Base-by-base conservation (phyloP, 2,329 filamentous ascomycete genomes). In the Lachnellula arida region DNA sequence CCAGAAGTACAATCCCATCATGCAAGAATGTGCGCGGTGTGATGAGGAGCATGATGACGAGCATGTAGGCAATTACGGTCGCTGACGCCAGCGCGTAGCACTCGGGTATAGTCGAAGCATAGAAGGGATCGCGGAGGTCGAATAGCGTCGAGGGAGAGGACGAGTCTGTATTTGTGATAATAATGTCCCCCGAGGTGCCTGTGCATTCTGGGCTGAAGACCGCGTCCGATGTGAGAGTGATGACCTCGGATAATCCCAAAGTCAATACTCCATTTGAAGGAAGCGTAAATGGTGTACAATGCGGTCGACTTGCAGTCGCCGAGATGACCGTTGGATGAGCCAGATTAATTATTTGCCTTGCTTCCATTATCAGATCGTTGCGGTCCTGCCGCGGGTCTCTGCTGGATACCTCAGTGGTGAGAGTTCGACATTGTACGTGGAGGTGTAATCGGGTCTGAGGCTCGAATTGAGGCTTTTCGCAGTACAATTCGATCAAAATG, bases 21-120 rank as follows among this genome's bases (percentile, higher is more conserved):
- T 95, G 85, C 60, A 96, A 86, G 71, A 94, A 96, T 3, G 94
- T 96, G 51, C 93, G 85, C n/a, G 93, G 93, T 0, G 87, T 91
- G 67, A 97, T 77, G 59, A 97, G 79, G n/a, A 93, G 92, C 81
- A 97, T 85, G 66, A 97, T 81, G 62, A 96, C 87, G 63, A 91
- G 82, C 78, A 89, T 79, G 75, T 96, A 89, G 50, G 95, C 88
- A 74, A 95, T 96, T 68, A 91, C 76, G 0, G 92, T 97, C 17
- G 91, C 91, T 15, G 91, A 89, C 54, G 91, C 91, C 53, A 97
- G 88, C 46, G 92, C 92, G 69, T 97, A 99, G 66, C 89, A 88
- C 72, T 96, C 91, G 14, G 94, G 93, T 46, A 94, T 93, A 19
- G 90, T 91, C 39, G 92, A 96, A 53, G 92, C 88, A 73, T 96